Evolutionary conservation across 129 eudicot species (phyloP).

Genomic region (Tanacetum coccineum): DNA sequence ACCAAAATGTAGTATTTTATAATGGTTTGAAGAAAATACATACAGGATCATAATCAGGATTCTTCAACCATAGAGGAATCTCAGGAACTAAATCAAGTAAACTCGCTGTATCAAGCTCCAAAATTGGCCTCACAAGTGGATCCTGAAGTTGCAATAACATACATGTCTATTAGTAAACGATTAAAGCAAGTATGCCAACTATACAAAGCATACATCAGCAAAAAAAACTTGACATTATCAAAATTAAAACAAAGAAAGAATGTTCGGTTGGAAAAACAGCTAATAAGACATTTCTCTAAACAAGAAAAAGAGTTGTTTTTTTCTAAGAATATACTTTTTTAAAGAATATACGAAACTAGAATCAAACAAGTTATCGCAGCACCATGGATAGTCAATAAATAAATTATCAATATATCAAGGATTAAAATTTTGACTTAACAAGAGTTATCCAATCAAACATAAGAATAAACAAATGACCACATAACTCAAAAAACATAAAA

Average conservation of each 20-base stretch:
- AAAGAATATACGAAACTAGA: conserved; percentile 14
- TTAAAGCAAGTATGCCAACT: not conserved
- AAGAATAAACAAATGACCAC: not conserved
- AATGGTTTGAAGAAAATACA: conserved; percentile 16
- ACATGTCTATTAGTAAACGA: not conserved
- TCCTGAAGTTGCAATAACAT: conserved; percentile 41
- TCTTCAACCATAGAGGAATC: conserved; percentile 89
- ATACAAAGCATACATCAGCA: no score
- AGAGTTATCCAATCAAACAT: not conserved
- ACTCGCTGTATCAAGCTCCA: conserved; percentile 50
- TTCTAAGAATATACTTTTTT: conserved; percentile 13
- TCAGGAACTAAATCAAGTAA: conserved; percentile 64
- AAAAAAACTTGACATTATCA: not conserved
- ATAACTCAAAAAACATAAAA: not conserved
- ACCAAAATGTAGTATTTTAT: not conserved
- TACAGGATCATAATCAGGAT: conserved; percentile 89
- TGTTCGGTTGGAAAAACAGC: conserved; percentile 17
- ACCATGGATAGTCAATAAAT: not conserved
- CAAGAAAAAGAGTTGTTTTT: conserved; percentile 19
- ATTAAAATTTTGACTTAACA: not conserved
- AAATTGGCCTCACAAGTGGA: conserved; percentile 46
- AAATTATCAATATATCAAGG: not conserved
- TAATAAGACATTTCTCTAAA: conserved; percentile 14
- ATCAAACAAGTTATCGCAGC: conserved; percentile 10
- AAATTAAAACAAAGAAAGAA: conserved; percentile 14